Evolutionary conservation across 768 basidiomycete species (phyloP).

Genomic region (Mycena albidolilacea): DNA sequence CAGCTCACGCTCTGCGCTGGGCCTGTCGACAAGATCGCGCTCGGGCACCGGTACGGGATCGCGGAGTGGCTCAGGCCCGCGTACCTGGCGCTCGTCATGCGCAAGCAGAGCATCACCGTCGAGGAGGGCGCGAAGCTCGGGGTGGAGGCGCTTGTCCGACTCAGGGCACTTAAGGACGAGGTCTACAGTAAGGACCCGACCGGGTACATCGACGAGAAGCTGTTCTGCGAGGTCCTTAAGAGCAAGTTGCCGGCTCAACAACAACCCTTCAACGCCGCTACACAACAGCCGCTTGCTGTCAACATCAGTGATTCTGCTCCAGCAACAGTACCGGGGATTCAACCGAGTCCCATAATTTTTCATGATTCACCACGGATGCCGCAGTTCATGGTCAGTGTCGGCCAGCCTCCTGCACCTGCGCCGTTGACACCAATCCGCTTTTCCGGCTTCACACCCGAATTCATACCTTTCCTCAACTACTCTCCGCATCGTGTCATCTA

Average conservation of each 20-base stretch:
- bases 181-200: constrained; percentile 13
- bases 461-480: too few relatives aligned
- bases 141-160: constrained; percentile 46
- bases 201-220: constrained; percentile 3
- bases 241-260: constrained; percentile 7
- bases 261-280: too few relatives aligned
- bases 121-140: constrained; percentile 50
- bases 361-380: too few relatives aligned
- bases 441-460: too few relatives aligned
- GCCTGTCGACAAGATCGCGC: constrained; percentile 50
- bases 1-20: constrained; percentile 45
- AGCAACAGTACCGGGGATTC: too few relatives aligned
- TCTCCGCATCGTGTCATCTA: too few relatives aligned
- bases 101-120: constrained; percentile 43
- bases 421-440: too few relatives aligned
- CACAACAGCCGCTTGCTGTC: too few relatives aligned
- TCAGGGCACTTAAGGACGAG: constrained; percentile 51
- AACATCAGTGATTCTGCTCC: too few relatives aligned
- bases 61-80: constrained; percentile 53
- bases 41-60: constrained; percentile 49
- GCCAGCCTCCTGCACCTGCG: too few relatives aligned
- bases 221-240: constrained; percentile 23
- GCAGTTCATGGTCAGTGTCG: too few relatives aligned
- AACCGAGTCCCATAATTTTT: too few relatives aligned
- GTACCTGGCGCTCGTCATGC: constrained; percentile 51